Conservation (phyloP, 179 eudicot genomes). For the Beta macrorhiza region DNA sequence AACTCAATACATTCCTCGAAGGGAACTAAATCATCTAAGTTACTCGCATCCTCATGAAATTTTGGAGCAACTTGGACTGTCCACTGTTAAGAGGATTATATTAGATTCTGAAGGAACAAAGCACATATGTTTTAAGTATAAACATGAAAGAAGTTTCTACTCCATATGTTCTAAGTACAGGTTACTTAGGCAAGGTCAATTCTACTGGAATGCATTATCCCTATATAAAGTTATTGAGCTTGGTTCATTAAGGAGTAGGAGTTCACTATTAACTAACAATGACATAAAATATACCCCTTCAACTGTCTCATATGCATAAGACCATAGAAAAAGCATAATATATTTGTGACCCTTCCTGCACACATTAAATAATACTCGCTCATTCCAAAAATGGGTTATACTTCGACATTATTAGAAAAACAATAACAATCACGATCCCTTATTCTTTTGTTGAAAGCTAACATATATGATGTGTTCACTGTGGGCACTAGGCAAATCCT, state of each 20-base stretch:
- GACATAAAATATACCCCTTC: not conserved
- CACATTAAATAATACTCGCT: not conserved
- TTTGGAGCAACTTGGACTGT: slow-evolving; percentile 83
- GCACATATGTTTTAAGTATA: not conserved
- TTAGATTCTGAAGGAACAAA: slow-evolving; percentile 9
- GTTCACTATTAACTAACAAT: not conserved
- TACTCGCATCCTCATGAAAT: slow-evolving; percentile 95
- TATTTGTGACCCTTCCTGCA: too few species aligned
- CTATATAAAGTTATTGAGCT: not conserved
- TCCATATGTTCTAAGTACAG: not conserved
- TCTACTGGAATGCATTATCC: not conserved
- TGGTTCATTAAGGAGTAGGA: not conserved
- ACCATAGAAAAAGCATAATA: not conserved
- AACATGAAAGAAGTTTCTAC: not conserved
- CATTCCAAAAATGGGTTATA: not conserved
- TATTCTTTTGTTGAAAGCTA: too few species aligned
- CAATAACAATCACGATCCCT: too few species aligned
- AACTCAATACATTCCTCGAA: slow-evolving; percentile 92
- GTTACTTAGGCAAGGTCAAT: not conserved
- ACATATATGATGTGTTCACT: slow-evolving; percentile 56
- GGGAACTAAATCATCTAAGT: slow-evolving; percentile 80
- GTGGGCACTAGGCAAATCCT: too few species aligned
- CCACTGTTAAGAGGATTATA: slow-evolving; percentile 58
- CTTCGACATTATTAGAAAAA: not conserved
- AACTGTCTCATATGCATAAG: not conserved